Conservation (phyloP, 768 basidiomycete species). For the Amanita pallidorosea region DNA sequence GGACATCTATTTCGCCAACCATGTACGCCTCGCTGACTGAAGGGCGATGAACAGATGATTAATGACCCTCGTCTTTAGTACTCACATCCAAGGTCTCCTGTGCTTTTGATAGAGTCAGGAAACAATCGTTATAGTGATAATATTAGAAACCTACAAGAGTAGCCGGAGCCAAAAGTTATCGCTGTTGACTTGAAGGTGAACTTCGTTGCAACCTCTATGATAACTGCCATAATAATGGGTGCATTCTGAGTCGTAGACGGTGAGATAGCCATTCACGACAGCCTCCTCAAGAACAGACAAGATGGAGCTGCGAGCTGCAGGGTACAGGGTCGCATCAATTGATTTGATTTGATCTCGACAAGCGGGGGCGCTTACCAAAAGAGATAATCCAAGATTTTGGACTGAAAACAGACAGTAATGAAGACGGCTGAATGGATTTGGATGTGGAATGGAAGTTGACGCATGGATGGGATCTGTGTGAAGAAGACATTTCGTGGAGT, state of each 20-base stretch:
- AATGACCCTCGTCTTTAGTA: background rate
- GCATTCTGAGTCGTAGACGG: slow-evolving; percentile 51
- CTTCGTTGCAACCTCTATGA: slow-evolving; percentile 50
- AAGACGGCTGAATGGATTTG: slow-evolving; percentile 31
- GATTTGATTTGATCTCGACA: slow-evolving; percentile 6
- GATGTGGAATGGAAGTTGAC: slow-evolving; percentile 31
- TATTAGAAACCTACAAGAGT: slow-evolving; percentile 34
- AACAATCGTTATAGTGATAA: background rate
- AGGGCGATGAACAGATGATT: background rate
- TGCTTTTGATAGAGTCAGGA: slow-evolving; percentile 22
- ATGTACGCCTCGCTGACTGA: slow-evolving; percentile 68
- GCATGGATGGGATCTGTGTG: slow-evolving; percentile 25
- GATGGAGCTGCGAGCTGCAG: slow-evolving; percentile 48
- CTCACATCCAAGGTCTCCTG: slow-evolving; percentile 60
- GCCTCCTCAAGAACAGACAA: slow-evolving; percentile 47
- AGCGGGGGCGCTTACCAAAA: slow-evolving; percentile 28
- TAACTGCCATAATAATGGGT: slow-evolving; percentile 47
- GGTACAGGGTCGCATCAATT: slow-evolving; percentile 1
- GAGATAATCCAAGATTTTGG: slow-evolving; percentile 38
- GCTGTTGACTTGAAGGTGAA: slow-evolving; percentile 44
- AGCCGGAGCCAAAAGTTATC: slow-evolving; percentile 62
- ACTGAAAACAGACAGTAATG: slow-evolving; percentile 30
- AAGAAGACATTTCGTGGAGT: slow-evolving; percentile 23
- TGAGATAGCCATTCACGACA: slow-evolving; percentile 48
- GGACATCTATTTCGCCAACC: slow-evolving; percentile 58